Base-by-base conservation (phyloP, 495 filamentous ascomycete genomes). In the Evansstolkia leycettana region DNA sequence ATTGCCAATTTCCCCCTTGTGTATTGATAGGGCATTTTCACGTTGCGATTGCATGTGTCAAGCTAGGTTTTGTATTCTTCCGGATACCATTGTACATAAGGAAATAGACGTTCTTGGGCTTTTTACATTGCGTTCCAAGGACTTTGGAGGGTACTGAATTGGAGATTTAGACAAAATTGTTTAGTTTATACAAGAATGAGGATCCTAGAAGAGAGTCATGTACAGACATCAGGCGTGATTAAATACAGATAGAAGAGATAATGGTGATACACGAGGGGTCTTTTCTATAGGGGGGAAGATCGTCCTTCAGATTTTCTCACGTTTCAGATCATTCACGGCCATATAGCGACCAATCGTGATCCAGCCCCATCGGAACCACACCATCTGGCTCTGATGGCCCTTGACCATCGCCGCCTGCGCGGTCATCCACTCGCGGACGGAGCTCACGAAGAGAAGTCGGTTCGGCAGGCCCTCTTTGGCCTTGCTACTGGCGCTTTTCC, bases 341-440 rank as follows among this genome's bases (percentile, higher is more conserved):
- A 98, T 96, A 62, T 96, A 98, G 39, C 90, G 65, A 39, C 85
- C 86, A 37, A 94, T 45, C 4, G 70, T 67, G 48, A 98, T 92
- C 90, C 90, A 98, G 0, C 86, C 87, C 76, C 85, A 96, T 7
- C 90, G 73, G 51, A 96, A 98, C 90, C 90, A 98, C 25, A 80
- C 70, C 90, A 98, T 98, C 70, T 98, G 90, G 57, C 88, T 95
- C 65, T 73, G 64, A 60, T 98, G 90, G 7, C 77, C 86, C 31
- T 68, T 64, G 0, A 79, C 80, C 90, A 98, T 98, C 12, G 90
- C 90, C 29, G 59, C 65, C 63, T 84, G 78, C 29, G 83, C 90
- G 17, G 60, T 72, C 51, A 78, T 56, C 51, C 73, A 79, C 49
- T 65, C 72, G 28, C 37, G 46, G 27, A 63, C 69, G 0, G 71